These are phyloP conservation scores for Hemisphaericaspora nanyangensis DNA, from an alignment of 805 yeast species.

Conservation along the genomic window DNA sequence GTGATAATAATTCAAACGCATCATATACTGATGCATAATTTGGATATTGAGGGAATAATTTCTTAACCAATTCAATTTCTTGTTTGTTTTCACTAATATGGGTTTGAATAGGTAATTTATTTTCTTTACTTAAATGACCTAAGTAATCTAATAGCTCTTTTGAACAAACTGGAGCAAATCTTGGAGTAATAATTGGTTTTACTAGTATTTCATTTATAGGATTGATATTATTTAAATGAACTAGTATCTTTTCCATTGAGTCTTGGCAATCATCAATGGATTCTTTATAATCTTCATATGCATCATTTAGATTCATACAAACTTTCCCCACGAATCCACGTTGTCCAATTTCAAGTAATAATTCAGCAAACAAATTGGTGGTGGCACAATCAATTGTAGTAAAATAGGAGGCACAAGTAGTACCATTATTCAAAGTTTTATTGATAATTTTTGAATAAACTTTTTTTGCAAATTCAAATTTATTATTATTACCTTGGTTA, in stretches of 20 bases:
- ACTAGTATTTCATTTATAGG: constrained; percentile 48
- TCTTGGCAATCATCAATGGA: constrained; percentile 48
- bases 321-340: constrained; percentile 90
- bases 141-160: constrained; percentile 57
- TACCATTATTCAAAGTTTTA: constrained; percentile 73
- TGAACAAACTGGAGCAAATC: constrained; percentile 90
- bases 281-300: constrained; percentile 66
- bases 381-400: constrained; percentile 83
- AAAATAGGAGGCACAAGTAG: constrained; percentile 89
- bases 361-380: constrained; percentile 70
- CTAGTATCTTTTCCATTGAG: constrained; percentile 54
- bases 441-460: constrained; percentile 67
- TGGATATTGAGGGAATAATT: constrained; percentile 66
- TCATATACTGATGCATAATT: constrained; percentile 78
- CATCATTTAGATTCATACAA: constrained; percentile 82
- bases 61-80: constrained; percentile 72
- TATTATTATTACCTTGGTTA: constrained; percentile 29
- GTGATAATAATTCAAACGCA: constrained; percentile 52
- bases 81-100: constrained; percentile 79
- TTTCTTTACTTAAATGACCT: constrained; percentile 50
- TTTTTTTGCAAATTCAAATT: constrained; percentile 48
- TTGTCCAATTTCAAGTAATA: constrained; percentile 67
- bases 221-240: constrained; percentile 52
- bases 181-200: constrained; percentile 80
- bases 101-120: constrained; percentile 72